Evolutionary conservation across 2,329 filamentous ascomycete genomes (phyloP).

Genomic region (Talaromyces pinophilus): DNA sequence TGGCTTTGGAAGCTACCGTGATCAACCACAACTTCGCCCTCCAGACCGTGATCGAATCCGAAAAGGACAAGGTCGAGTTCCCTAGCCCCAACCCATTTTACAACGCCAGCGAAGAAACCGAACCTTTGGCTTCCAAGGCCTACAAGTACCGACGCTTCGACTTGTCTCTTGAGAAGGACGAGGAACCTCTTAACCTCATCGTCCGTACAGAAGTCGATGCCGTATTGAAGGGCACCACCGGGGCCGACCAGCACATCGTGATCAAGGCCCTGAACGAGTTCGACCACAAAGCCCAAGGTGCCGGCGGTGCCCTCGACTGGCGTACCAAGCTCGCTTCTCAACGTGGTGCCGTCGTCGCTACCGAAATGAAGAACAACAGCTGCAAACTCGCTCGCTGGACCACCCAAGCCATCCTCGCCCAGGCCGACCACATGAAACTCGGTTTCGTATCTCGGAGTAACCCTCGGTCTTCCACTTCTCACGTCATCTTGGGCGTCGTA

Average conservation of each 20-base stretch:
- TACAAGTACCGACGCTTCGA: conserved; percentile 99
- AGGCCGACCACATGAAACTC: conserved; percentile 98
- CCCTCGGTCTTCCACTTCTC: conserved; percentile 88
- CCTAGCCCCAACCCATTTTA: conserved; percentile 94
- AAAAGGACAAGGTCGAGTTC: conserved; percentile 78
- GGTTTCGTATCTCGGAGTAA: conserved; percentile 95
- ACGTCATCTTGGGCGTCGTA: conserved; percentile 91
- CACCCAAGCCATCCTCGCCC: conserved; percentile 91
- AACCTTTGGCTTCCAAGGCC: conserved; percentile 90
- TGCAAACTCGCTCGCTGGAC: conserved; percentile 99
- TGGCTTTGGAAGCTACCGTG: conserved; percentile 96
- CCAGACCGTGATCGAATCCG: conserved; percentile 85
- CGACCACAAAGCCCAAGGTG: conserved; percentile 94
- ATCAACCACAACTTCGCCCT: conserved; percentile 99
- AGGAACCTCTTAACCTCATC: conserved; percentile 88
- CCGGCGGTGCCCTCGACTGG: conserved; percentile 95
- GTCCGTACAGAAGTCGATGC: conserved; percentile 96
- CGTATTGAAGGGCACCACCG: conserved; percentile 88
- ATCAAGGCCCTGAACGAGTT: conserved; percentile 99
- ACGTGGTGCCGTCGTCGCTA: conserved; percentile 94
- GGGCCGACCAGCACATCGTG: conserved; percentile 86
- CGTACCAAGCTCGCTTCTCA: conserved; percentile 90
- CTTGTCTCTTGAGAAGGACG: conserved; percentile 83
- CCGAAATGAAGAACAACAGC: conserved; percentile 99
- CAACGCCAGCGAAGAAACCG: conserved; percentile 87